phyloP scores from a whole-genome alignment of 179 eudicot species.

The Silene coronaria region DNA sequence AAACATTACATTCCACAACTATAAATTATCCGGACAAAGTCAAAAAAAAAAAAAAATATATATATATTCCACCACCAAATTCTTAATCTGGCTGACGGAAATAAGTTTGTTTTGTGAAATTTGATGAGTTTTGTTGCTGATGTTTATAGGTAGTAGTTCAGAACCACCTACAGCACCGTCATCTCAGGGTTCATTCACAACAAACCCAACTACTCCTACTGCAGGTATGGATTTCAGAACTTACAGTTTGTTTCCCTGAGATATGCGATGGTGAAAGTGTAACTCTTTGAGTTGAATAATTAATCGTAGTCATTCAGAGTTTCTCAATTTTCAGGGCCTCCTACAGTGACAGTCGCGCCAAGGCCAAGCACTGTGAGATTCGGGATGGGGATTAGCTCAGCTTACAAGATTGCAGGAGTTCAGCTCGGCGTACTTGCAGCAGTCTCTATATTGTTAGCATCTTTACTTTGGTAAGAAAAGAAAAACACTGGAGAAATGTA shows the following conservation, averaged over 20 bases:
- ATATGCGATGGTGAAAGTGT: neutral
- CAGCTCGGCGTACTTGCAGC: constrained; percentile 24
- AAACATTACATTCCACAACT: neutral
- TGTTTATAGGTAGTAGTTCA: constrained; percentile 26
- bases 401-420: constrained; percentile 29
- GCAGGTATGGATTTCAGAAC: constrained; percentile 20
- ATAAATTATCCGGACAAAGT: neutral
- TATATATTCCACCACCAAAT: too few relatives aligned
- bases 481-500: neutral
- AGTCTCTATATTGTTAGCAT: constrained; percentile 15
- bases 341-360: constrained; percentile 42
- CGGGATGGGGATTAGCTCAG: constrained; percentile 35
- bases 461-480: constrained; percentile 5
- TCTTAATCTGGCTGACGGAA: too few relatives aligned
- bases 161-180: constrained; percentile 39
- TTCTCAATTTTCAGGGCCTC: constrained; percentile 40
- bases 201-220: constrained; percentile 34
- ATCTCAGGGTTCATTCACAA: constrained; percentile 41
- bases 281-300: neutral
- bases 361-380: constrained; percentile 38
- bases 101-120: neutral
- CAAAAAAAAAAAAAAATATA: too few relatives aligned
- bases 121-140: neutral
- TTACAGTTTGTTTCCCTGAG: neutral
- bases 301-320: neutral